These are phyloP conservation scores for Coemansia sp. DNA, from an alignment of 192 early-diverging fungal genomes.

Conservation along the genomic window DNA sequence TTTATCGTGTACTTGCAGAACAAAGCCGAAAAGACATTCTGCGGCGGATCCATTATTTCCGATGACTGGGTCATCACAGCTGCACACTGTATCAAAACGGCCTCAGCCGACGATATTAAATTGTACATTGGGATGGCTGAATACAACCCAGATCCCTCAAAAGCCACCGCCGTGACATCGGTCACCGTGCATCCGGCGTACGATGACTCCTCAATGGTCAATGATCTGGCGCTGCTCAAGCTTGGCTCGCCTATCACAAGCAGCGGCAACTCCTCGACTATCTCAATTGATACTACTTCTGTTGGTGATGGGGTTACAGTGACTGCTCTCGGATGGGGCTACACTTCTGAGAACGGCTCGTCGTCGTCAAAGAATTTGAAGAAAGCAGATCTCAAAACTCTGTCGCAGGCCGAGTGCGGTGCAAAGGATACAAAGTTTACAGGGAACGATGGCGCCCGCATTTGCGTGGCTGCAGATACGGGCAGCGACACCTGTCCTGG, in stretches of 20 bases:
- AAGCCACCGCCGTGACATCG: constrained; percentile 22
- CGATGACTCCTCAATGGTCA: constrained; percentile 46
- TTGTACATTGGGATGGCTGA: constrained; percentile 39
- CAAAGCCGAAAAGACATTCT: constrained; percentile 33
- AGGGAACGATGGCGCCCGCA: constrained; percentile 42
- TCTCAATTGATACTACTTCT: constrained; percentile 19
- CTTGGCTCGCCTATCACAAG: constrained; percentile 17
- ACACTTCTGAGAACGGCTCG: constrained; percentile 27
- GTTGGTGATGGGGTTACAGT: constrained; percentile 43
- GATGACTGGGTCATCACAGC: constrained; percentile 54
- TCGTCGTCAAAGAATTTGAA: constrained; percentile 38
- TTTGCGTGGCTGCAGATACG: constrained; percentile 47
- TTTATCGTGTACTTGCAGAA: constrained; percentile 52
- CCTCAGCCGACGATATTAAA: constrained; percentile 16
- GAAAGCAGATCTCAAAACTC: constrained; percentile 30
- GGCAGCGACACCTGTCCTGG: constrained; percentile 53
- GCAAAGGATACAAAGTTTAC: constrained; percentile 44
- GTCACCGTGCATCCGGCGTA: constrained; percentile 54
- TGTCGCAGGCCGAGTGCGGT: constrained; percentile 38
- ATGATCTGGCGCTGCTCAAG: constrained; percentile 54
- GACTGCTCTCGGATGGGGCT: constrained; percentile 54
- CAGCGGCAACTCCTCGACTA: constrained; percentile 21
- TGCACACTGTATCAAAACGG: constrained; percentile 54
- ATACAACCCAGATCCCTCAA: constrained; percentile 36
- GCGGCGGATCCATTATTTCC: constrained; percentile 54